phyloP scores from a whole-genome alignment of 2,329 filamentous ascomycete genomes.

The Colletotrichum tamarilloi region DNA sequence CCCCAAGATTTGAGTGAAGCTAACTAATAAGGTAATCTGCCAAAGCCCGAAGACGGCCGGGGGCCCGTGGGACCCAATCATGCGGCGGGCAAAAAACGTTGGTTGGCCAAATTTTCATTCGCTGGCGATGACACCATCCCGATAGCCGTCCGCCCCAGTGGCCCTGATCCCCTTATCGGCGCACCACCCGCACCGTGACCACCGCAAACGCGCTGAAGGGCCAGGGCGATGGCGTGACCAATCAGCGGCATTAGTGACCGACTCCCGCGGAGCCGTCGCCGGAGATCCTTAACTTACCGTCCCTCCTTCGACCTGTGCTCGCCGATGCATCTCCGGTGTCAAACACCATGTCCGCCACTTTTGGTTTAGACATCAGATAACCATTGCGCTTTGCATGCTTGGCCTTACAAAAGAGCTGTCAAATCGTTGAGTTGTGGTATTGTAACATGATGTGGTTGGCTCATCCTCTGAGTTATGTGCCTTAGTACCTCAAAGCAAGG shows the following conservation, averaged over 20 bases:
- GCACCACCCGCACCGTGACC: no score
- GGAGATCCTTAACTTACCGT: constrained; percentile 25
- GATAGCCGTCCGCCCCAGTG: constrained; percentile 23
- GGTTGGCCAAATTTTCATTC: constrained; percentile 33
- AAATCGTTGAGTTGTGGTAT: constrained; percentile 23
- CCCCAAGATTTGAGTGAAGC: background rate
- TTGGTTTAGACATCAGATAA: background rate
- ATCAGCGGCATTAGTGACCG: constrained; percentile 31
- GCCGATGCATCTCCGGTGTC: constrained; percentile 23
- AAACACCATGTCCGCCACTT: background rate
- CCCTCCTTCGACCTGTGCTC: background rate
- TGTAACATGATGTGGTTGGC: background rate
- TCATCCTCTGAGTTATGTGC: background rate
- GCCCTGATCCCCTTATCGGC: constrained; percentile 16
- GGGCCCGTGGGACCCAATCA: constrained; percentile 25
- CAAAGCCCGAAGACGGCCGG: constrained; percentile 16
- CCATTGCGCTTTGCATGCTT: background rate
- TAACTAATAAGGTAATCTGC: background rate
- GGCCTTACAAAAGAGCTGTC: background rate
- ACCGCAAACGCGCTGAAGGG: background rate
- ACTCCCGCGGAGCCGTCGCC: constrained; percentile 36
- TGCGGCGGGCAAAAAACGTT: constrained; percentile 22
- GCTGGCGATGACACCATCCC: constrained; percentile 36
- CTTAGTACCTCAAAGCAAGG: background rate
- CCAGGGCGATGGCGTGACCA: constrained; percentile 18